phyloP scores from a whole-genome alignment of 1,284 basidiomycete species.

The Ceratobasidium sp. region DNA sequence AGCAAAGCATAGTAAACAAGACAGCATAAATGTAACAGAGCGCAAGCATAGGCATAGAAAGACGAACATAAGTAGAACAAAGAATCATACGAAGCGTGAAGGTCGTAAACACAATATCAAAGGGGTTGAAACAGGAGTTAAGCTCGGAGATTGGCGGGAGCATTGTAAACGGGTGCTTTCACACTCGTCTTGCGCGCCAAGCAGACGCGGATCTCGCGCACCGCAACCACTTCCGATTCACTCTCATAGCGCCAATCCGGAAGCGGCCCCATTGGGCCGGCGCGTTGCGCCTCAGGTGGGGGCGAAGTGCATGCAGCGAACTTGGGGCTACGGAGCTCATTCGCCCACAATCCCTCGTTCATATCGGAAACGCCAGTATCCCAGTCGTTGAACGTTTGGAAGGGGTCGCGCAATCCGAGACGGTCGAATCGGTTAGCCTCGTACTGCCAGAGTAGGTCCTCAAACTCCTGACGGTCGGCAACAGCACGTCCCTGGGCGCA shows the following conservation, averaged over 20 bases:
- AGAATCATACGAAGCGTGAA: slow-evolving; percentile 9
- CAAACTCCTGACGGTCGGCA: slow-evolving; percentile 36
- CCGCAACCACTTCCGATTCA: slow-evolving; percentile 29
- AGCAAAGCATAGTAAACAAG: slow-evolving; percentile 8
- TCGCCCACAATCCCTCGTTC: slow-evolving; percentile 34
- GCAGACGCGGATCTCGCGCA: slow-evolving; percentile 43
- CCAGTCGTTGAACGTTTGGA: slow-evolving; percentile 36
- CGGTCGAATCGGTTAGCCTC: slow-evolving; percentile 37
- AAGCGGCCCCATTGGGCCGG: slow-evolving; percentile 35
- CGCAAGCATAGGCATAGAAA: slow-evolving; percentile 5
- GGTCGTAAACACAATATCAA: neutral
- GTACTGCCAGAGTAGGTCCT: slow-evolving; percentile 43
- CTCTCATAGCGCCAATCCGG: slow-evolving; percentile 39
- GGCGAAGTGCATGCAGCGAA: slow-evolving; percentile 2
- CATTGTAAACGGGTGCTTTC: slow-evolving; percentile 6
- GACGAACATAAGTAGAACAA: slow-evolving; percentile 20
- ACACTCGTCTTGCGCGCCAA: slow-evolving; percentile 36
- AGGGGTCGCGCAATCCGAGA: slow-evolving; percentile 37
- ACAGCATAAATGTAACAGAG: neutral
- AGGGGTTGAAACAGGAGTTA: neutral
- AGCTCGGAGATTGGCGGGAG: neutral
- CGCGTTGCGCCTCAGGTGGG: slow-evolving; percentile 4
- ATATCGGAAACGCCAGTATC: slow-evolving; percentile 23
- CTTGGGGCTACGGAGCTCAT: slow-evolving; percentile 33
- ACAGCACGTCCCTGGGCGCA: slow-evolving; percentile 36